Conservation (phyloP, 176 grass and related monocot genomes). For the Aegilops sharonensis region DNA sequence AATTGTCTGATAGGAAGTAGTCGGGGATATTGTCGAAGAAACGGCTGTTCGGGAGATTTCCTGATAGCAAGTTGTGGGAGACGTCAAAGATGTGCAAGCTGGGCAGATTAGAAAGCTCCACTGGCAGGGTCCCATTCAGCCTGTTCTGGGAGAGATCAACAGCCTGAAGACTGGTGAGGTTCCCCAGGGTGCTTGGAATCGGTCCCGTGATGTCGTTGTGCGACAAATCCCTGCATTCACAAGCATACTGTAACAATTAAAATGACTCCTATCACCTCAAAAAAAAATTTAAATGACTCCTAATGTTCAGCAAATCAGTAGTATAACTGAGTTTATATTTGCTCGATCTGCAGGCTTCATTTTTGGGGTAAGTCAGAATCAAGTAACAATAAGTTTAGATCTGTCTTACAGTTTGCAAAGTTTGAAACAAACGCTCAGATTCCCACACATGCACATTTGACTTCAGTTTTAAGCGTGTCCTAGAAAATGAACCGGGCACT, state of each 20-base stretch:
- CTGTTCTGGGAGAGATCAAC: slow-evolving; percentile 76
- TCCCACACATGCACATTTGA: slow-evolving; percentile 18
- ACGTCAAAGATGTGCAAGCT: slow-evolving; percentile 68
- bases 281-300: background rate
- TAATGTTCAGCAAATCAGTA: background rate
- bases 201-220: slow-evolving; percentile 62
- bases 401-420: background rate
- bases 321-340: background rate
- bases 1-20: slow-evolving; percentile 59
- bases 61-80: slow-evolving; percentile 82
- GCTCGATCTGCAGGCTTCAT: background rate
- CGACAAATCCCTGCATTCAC: slow-evolving; percentile 74
- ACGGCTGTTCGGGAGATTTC: slow-evolving; percentile 67
- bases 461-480: slow-evolving; percentile 30
- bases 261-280: background rate
- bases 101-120: slow-evolving; percentile 55
- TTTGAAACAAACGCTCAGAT: background rate
- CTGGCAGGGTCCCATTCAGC: slow-evolving; percentile 65
- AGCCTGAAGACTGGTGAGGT: slow-evolving; percentile 61
- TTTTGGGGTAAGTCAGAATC: background rate
- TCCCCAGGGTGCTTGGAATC: slow-evolving; percentile 60
- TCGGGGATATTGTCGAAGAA: slow-evolving; percentile 70
- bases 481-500: background rate
- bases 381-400: background rate
- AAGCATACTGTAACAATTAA: slow-evolving; percentile 8